Evolutionary conservation across 345 rosid genomes (phyloP), one percentile per base, ranked within the genome.

Genomic region (Mercurialis annua): DNA sequence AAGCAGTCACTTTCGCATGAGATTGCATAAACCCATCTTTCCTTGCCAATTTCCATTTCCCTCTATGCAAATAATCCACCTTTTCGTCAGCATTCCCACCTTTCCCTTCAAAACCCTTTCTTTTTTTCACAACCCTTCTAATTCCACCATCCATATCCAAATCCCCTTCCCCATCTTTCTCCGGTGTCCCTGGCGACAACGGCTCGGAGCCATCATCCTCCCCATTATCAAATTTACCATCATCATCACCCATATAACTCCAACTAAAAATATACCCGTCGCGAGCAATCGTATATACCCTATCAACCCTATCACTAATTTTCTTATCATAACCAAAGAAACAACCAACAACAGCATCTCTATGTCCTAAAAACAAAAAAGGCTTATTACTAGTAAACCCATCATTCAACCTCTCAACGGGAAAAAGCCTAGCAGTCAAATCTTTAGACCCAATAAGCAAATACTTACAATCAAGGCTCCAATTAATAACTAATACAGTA

Each of bases 381-480:
- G 98, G 99, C 72, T 89, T 89, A 73, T 80, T 89, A n/a, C n/a
- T n/a, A 62, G 71, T 59, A 43, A 70, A 67, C 59, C 91, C 95
- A 48, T 80, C 80, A 44, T 79, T 65, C 68, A 87, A 86, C 62
- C 82, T 83, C 51, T 80, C 68, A 46, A 87, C 86, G 51, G 76
- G 83, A 76, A 91, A 87, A 74, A 91, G 69, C 75, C 98, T 86
- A 18, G 86, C 90, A 6, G 96, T 77, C 72, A 91, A 76, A 72
- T 94, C 99, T 74, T 88, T 94, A 0, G 99, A 84, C 9, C 98
- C 99, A 11, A 83, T 92, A 44, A 94, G 82, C 79, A 94, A 62
- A 72, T 91, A 91, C 63, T 75, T 73, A 50, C 93, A 76, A 78
- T 94, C 96, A 47, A 77, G 81, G 60, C 87, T 89, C 99, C 98